Conservation (phyloP, 2,329 filamentous ascomycete genomes). For the Stemphylium lycopersici region DNA sequence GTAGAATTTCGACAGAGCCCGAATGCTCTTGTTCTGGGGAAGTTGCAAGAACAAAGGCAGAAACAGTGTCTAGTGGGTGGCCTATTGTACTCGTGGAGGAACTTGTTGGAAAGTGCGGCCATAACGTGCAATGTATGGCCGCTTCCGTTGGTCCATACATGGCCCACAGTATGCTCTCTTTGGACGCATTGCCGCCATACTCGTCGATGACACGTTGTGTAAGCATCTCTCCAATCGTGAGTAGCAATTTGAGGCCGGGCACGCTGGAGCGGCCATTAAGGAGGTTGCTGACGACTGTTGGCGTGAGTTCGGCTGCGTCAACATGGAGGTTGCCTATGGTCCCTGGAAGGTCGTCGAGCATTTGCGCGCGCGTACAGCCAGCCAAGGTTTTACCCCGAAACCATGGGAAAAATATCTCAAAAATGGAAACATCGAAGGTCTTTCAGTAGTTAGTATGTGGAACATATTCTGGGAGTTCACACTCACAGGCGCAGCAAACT, state of each 20-base stretch:
- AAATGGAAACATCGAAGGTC: constrained; percentile 93
- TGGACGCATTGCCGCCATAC: constrained; percentile 67
- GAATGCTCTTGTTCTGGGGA: constrained; percentile 18
- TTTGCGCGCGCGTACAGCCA: constrained; percentile 68
- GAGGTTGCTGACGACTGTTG: constrained; percentile 81
- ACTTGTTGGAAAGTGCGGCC: constrained; percentile 63
- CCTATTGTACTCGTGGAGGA: constrained; percentile 75
- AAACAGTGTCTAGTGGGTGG: constrained; percentile 78
- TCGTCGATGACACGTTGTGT: constrained; percentile 77
- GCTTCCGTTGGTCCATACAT: constrained; percentile 97
- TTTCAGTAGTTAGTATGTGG: constrained; percentile 3
- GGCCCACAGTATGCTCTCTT: constrained; percentile 75
- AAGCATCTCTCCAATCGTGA: constrained; percentile 95
- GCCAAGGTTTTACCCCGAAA: constrained; percentile 76
- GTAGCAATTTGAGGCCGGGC: constrained; percentile 70
- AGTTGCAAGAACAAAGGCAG: constrained; percentile 71
- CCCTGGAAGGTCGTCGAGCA: constrained; percentile 76
- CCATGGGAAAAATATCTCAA: constrained; percentile 91
- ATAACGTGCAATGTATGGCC: constrained; percentile 85
- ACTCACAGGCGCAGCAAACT: constrained; percentile 76
- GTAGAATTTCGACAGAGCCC: constrained; percentile 60
- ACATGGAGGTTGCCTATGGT: constrained; percentile 69
- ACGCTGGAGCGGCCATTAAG: constrained; percentile 70
- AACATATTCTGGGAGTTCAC: neutral
- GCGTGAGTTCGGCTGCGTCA: constrained; percentile 88